Base-by-base conservation (phyloP, 108 stramenopile genomes). In the Fistulifera pelliculosa region DNA sequence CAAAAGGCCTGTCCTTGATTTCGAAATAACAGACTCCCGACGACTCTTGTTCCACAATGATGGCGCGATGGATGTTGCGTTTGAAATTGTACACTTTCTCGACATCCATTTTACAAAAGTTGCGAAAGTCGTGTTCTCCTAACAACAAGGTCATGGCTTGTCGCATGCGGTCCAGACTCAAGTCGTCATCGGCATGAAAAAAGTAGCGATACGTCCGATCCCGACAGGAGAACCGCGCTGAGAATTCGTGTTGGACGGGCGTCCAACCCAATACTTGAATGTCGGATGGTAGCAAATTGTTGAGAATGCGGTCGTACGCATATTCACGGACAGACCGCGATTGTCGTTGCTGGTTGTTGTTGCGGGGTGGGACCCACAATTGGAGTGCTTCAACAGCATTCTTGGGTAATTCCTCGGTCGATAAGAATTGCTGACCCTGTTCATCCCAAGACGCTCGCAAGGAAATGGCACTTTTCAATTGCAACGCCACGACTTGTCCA, bases 21-120 rank as follows among this genome's bases (percentile, higher is more conserved):
- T 94, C 61, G 21, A 96, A 67, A 58, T 81, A 87, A 28, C 14
- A 49, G 13, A 62, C 54, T 15, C 41, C 54, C 47, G 61, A 55
- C 31, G 31, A 8, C 1, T 61, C 61, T 15, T 16, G 15, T 25
- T 68, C 50, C 4, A 70, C 41, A 5, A 93, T 43, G 53, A 69
- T 63, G 18, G 78, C 86, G 12, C 56, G 21, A 41, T 86, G 51
- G 47, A 94, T 66, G n/a, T 64, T 40, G 42, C 93, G 72, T 64
- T 83, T 79, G 74, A 93, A 95, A 61, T 95, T 95, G 55, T 77
- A 81, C 8, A 95, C 94, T 38, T 93, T 79, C 58, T 87, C 87
- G 18, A 82, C 85, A 69, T 99, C 90, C 87, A 98, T 95, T 65
- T 99, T 99, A 67, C 96, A 96, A 41, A 99, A 77, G 65, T 99